These are phyloP conservation scores for Sanghuangporus sanghuang DNA, from an alignment of 1,284 basidiomycete genomes.

Conservation along the genomic window DNA sequence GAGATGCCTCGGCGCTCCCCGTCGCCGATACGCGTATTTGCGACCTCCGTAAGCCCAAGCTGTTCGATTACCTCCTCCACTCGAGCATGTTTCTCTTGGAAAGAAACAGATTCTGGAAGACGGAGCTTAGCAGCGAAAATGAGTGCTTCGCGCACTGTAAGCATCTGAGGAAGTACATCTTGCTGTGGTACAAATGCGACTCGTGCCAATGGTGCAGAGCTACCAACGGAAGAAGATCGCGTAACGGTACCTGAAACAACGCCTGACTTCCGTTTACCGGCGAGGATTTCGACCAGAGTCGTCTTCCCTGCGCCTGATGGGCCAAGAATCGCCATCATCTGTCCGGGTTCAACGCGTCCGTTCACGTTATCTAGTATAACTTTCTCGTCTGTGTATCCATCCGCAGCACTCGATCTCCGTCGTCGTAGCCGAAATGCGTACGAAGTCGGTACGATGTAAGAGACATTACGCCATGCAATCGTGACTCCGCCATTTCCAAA, in stretches of 20 bases:
- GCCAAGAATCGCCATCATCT: slow-evolving; percentile 84
- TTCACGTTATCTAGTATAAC: slow-evolving; percentile 67
- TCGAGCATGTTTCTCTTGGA: slow-evolving; percentile 60
- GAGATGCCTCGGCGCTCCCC: slow-evolving; percentile 77
- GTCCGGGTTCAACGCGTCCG: slow-evolving; percentile 68
- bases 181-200: slow-evolving; percentile 86
- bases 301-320: slow-evolving; percentile 87
- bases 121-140: slow-evolving; percentile 81
- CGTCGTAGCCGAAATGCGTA: slow-evolving; percentile 19
- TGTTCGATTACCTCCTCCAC: slow-evolving; percentile 68
- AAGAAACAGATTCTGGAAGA: slow-evolving; percentile 73
- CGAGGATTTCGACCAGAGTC: slow-evolving; percentile 80
- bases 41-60: slow-evolving; percentile 68
- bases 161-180: slow-evolving; percentile 72
- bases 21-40: slow-evolving; percentile 75
- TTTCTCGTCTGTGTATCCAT: slow-evolving; percentile 40
- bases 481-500: slow-evolving; percentile 44
- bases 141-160: slow-evolving; percentile 82
- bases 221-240: slow-evolving; percentile 38
- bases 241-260: slow-evolving; percentile 59
- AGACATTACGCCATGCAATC: slow-evolving; percentile 66
- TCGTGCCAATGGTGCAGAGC: slow-evolving; percentile 32
- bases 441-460: slow-evolving; percentile 51
- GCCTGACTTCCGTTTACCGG: slow-evolving; percentile 71
- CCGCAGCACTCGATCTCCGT: not conserved